Evolutionary conservation across 2,329 filamentous ascomycete species (phyloP), one percentile per base, ranked within the genome.

Genomic region (Ophiostoma perfectum): DNA sequence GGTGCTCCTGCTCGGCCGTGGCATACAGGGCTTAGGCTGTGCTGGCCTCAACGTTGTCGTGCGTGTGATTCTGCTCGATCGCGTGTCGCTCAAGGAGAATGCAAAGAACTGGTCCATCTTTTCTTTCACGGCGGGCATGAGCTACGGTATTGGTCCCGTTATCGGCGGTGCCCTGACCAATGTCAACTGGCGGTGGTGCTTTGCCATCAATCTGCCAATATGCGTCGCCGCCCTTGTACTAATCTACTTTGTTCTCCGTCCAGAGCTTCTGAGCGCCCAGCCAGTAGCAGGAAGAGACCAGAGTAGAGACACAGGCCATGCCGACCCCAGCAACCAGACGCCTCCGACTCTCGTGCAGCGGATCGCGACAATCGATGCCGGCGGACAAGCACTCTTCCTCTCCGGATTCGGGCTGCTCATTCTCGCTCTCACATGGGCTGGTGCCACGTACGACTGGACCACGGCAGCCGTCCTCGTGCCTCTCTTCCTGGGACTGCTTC

Each of bases 111-210:
- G 84, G 78, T 84, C 85, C 2, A 76, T 86, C 7, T 89, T 91
- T 71, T 82, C 85, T 0, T 72, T 90, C 8, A 79, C 89, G 0
- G 82, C 81, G 7, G 87, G 87, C 0, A 74, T 87, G 5, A 84
- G 84, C 12, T 90, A 86, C 73, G 82, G 82, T 1, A 72, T 88
- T 11, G 87, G 88, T 0, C 88, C 88, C 0, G 81, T 89, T 1
- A 78, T 89, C 38, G 88, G 88, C 58, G 87, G 81, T 0, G 84
- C 84, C 69, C 78, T 87, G 12, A 84, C 84, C 11, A 77, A 80
- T 47, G 76, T 80, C 4, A 82, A 81, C 71, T 90, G 88, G 88
- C 79, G 87, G 65, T 90, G 88, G 82, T 88, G 86, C 73, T 90
- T 90, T 63, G 68, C 66, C 49, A 67, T 70, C n/a, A 70, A 71